phyloP scores from a whole-genome alignment of 176 grass and related monocot species.

The Triticum urartu region DNA sequence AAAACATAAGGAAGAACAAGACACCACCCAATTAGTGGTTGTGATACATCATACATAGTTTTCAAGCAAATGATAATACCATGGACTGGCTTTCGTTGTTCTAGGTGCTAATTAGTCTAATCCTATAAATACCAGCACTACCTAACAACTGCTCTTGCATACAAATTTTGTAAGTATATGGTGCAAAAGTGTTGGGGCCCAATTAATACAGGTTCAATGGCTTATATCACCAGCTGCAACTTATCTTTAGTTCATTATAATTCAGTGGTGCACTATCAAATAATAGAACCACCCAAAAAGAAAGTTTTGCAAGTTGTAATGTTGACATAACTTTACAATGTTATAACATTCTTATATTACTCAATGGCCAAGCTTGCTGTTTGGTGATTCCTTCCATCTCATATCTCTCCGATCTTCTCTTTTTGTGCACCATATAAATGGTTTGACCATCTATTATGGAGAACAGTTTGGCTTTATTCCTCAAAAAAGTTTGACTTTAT shows the following conservation, averaged over 20 bases:
- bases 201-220: conserved; percentile 18
- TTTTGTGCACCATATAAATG: neutral
- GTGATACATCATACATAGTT: conserved; percentile 34
- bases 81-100: conserved; percentile 39
- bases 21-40: conserved; percentile 22
- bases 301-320: conserved; percentile 26
- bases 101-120: conserved; percentile 45
- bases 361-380: conserved; percentile 8
- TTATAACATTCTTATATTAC: neutral
- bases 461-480: conserved; percentile 19
- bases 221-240: conserved; percentile 17
- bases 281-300: conserved; percentile 13
- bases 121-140: conserved; percentile 25
- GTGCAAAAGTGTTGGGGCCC: conserved; percentile 16
- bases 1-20: conserved; percentile 10
- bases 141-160: conserved; percentile 19
- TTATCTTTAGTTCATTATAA: conserved; percentile 6
- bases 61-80: conserved; percentile 43
- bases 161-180: neutral
- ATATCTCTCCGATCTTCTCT: neutral
- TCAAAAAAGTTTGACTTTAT: conserved; percentile 30
- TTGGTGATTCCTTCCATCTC: conserved; percentile 1
- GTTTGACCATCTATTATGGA: conserved; percentile 29
- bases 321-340: conserved; percentile 32
- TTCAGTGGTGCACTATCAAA: conserved; percentile 36